Conservation (phyloP, 2,329 filamentous ascomycete genomes). For the Cercospora sojina region DNA sequence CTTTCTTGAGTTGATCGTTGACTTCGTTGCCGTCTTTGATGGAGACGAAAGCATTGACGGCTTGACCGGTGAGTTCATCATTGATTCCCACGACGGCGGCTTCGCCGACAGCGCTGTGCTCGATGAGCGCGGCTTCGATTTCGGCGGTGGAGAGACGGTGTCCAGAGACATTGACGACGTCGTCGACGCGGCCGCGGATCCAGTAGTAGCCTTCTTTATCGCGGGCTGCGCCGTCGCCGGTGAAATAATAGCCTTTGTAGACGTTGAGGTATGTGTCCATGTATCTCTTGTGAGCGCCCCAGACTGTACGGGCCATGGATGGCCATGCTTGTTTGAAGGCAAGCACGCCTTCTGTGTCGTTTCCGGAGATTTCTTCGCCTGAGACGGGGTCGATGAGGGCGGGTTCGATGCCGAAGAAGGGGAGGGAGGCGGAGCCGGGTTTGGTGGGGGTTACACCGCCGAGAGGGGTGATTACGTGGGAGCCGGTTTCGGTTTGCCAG, state of each 20-base stretch:
- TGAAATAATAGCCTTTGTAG: conserved; percentile 97
- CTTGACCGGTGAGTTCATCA: conserved; percentile 94
- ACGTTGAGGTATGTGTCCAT: conserved; percentile 98
- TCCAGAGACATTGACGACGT: conserved; percentile 96
- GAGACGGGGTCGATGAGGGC: conserved; percentile 96
- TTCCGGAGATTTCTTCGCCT: conserved; percentile 87
- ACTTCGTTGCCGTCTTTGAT: conserved; percentile 81
- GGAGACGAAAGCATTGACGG: conserved; percentile 93
- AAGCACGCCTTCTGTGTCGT: conserved; percentile 94
- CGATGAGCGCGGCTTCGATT: conserved; percentile 94
- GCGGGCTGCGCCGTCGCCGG: conserved; percentile 88
- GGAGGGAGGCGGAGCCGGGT: conserved; percentile 90
- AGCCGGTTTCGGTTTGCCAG: conserved; percentile 99
- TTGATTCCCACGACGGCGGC: conserved; percentile 90
- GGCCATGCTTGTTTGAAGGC: conserved; percentile 98
- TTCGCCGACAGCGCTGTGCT: conserved; percentile 86
- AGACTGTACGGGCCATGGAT: conserved; percentile 96
- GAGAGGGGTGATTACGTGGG: conserved; percentile 89
- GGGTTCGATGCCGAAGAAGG: conserved; percentile 97
- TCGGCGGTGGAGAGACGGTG: conserved; percentile 96
- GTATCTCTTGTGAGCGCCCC: conserved; percentile 95
- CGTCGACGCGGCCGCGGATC: conserved; percentile 97
- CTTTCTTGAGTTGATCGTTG: conserved; percentile 81
- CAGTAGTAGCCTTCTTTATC: conserved; percentile 99
- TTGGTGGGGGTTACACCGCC: conserved; percentile 94